phyloP scores from a whole-genome alignment of 805 yeast species.

The Debaryomyces prosopidis region DNA sequence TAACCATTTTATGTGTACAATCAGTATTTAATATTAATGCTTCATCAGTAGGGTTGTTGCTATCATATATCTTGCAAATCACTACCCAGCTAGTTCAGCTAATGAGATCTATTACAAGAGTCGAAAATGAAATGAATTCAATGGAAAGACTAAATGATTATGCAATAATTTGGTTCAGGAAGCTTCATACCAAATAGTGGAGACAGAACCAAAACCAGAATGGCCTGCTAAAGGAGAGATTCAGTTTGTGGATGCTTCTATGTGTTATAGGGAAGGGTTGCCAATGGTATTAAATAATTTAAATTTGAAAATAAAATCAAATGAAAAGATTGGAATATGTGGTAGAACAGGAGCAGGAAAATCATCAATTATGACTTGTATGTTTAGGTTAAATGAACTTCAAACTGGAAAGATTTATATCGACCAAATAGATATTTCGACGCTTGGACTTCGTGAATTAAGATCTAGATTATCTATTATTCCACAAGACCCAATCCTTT shows the following conservation, averaged over 20 bases:
- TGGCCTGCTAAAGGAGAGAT: slow-evolving; percentile 79
- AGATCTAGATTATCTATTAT: slow-evolving; percentile 77
- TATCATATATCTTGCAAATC: slow-evolving; percentile 62
- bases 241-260: slow-evolving; percentile 66
- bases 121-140: slow-evolving; percentile 63
- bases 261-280: slow-evolving; percentile 76
- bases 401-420: slow-evolving; percentile 64
- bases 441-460: slow-evolving; percentile 73
- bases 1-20: slow-evolving; percentile 32
- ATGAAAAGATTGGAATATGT: slow-evolving; percentile 90
- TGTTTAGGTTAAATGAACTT: slow-evolving; percentile 76
- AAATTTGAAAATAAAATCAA: slow-evolving; percentile 58
- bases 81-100: slow-evolving; percentile 56
- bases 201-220: slow-evolving; percentile 33
- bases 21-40: slow-evolving; percentile 38
- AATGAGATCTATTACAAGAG: slow-evolving; percentile 61
- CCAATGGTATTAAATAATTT: slow-evolving; percentile 74
- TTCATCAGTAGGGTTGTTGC: slow-evolving; percentile 57
- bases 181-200: slow-evolving; percentile 22
- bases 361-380: slow-evolving; percentile 76
- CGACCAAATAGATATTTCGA: slow-evolving; percentile 63
- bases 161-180: slow-evolving; percentile 33
- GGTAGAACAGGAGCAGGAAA: slow-evolving; percentile 98
- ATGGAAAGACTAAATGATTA: slow-evolving; percentile 70
- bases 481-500: slow-evolving; percentile 91